These are phyloP conservation scores for Pseudevernia furfuracea DNA, from an alignment of 495 filamentous ascomycete genomes.

Conservation along the genomic window DNA sequence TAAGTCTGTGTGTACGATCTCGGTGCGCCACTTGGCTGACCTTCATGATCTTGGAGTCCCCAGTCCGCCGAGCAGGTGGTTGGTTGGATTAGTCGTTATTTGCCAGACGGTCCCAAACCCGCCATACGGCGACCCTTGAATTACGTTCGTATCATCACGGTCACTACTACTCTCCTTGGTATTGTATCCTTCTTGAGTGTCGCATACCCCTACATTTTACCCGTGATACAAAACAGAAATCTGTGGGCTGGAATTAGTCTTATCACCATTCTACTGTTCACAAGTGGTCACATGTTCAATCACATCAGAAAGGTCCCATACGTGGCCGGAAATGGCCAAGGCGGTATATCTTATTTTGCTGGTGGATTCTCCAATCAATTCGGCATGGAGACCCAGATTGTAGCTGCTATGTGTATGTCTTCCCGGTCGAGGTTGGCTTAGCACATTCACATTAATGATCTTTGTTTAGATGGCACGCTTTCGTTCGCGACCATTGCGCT, in stretches of 20 bases:
- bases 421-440: background rate
- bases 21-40: slow-evolving; percentile 11
- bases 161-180: slow-evolving; percentile 59
- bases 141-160: slow-evolving; percentile 65
- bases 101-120: slow-evolving; percentile 67
- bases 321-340: slow-evolving; percentile 74
- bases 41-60: slow-evolving; percentile 39
- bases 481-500: slow-evolving; percentile 85
- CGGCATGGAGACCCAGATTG: slow-evolving; percentile 91
- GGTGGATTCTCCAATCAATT: slow-evolving; percentile 92
- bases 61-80: slow-evolving; percentile 71
- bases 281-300: slow-evolving; percentile 97
- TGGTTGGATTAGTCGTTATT: slow-evolving; percentile 68
- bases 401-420: slow-evolving; percentile 88
- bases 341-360: slow-evolving; percentile 87
- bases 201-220: slow-evolving; percentile 75
- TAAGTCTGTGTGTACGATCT: slow-evolving; percentile 36
- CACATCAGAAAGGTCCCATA: slow-evolving; percentile 98
- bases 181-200: slow-evolving; percentile 60
- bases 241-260: slow-evolving; percentile 89
- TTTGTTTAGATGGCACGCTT: slow-evolving; percentile 70
- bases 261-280: slow-evolving; percentile 88
- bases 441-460: slow-evolving; percentile 24
- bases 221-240: slow-evolving; percentile 81
- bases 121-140: slow-evolving; percentile 76